Evolutionary conservation across 1,284 basidiomycete genomes (phyloP).

Genomic region (Cryptococcus wingfieldii): DNA sequence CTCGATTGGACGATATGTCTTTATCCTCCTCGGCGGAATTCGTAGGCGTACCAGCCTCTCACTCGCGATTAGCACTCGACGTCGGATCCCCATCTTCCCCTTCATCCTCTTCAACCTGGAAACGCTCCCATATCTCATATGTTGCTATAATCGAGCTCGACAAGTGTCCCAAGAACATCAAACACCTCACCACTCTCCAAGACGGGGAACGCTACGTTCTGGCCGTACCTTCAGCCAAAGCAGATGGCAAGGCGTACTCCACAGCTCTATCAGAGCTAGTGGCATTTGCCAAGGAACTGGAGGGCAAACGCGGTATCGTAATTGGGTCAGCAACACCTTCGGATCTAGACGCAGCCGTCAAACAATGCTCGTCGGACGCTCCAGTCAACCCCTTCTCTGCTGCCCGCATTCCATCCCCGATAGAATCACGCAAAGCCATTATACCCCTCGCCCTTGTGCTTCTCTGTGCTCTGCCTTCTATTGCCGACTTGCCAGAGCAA

Average conservation of each 20-base stretch:
- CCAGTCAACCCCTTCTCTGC: not conserved
- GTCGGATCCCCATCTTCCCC: conserved; percentile 20
- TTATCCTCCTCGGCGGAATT: not conserved
- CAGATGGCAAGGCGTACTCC: conserved; percentile 22
- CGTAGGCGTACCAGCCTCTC: conserved; percentile 13
- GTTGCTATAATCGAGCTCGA: conserved; percentile 25
- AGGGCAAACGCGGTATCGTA: conserved; percentile 1
- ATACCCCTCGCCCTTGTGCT: conserved; percentile 31
- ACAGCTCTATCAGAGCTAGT: conserved; percentile 15
- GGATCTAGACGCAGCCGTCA: conserved; percentile 16
- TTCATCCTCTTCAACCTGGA: not conserved
- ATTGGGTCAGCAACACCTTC: too few species aligned
- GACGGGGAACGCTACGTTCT: conserved; percentile 2
- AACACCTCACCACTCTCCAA: conserved; percentile 3
- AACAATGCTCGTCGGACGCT: not conserved
- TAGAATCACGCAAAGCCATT: conserved; percentile 20
- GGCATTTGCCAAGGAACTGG: conserved; percentile 1
- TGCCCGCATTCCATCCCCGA: not conserved
- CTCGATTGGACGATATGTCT: not conserved
- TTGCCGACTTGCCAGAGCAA: not conserved
- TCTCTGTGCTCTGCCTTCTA: conserved; percentile 13
- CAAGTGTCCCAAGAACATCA: conserved; percentile 18
- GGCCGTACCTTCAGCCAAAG: conserved; percentile 21
- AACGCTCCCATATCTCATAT: not conserved
- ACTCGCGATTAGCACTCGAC: conserved; percentile 21